Evolutionary conservation across 768 basidiomycete species (phyloP), one percentile per base, ranked within the genome.

Genomic region (Auriscalpium microsporum): DNA sequence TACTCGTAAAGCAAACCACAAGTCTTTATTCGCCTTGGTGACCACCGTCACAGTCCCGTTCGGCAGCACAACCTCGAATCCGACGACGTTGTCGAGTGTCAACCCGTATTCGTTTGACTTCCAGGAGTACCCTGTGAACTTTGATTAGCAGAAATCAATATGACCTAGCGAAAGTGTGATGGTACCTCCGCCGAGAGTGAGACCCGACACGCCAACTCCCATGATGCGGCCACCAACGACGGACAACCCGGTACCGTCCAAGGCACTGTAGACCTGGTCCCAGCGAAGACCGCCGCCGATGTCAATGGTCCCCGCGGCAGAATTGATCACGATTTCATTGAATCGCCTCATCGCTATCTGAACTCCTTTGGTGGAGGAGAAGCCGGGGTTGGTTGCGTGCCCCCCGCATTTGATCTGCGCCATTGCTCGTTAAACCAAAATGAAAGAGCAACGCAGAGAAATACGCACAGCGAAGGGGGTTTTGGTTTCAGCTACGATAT

Each of bases 41-140:
- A 56, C 55, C 7, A 35, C 17, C 10, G 19, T 47, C 8, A 55
- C 48, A 1, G 54, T 54, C 5, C 72, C 73, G 40, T 63, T 61
- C 8, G 71, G 69, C 1, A 67, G 50, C n/a, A 71, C 68, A 13
- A 72, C 54, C 49, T 68, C 51, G 13, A 59, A 63, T 34, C 45
- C 61, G 13, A 50, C 56, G 33, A 74, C 48, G 50, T 70, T 73
- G 58, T 74, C 73, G 35, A 72, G 57, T 1, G 64, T 64, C 11
- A 72, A 53, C 9, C 72, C 69, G 52, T 63, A 64, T 50, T 68
- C 64, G 54, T 67, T 71, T 5, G 67, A 68, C 54, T 67, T 67
- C 57, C 64, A 54, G 0, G 70, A 69, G 58, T 67, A 73, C 8
- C 72, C 72, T 56, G 34, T 8, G 28, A 28, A 10, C 28, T 16